Base-by-base conservation (phyloP, 352 stramenopile species). In the Phytophthora meadii region DNA sequence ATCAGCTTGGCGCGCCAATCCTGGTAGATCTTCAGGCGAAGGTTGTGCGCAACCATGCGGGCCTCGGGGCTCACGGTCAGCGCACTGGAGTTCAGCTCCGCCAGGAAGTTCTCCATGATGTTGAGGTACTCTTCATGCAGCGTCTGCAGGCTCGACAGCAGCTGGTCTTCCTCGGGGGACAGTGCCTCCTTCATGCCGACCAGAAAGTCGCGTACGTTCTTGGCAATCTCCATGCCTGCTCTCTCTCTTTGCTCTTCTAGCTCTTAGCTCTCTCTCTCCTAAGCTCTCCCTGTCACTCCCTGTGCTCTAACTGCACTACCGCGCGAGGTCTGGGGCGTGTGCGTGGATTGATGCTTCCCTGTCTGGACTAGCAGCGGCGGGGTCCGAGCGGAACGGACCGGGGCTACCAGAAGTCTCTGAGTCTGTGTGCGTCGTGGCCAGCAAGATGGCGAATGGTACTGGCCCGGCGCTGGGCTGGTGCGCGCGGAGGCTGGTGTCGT, bases 1-100 rank as follows among this genome's bases (percentile, higher is more conserved):
- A 88, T 90, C 39, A 92, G 74, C 47, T 79, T 79, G 14, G 84
- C 79, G 51, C 84, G 84, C 86, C 86, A 94, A 61, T 94, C 84
- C 65, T 93, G 84, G 68, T 94, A 94, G 57, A 94, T 92, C 60
- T 84, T 80, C 51, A 91, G 55, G 19, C 85, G 84, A 37, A 94
- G 65, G 52, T 94, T 73, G 69, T 94, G 84, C 17, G 80, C 85
- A 42, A 84, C 70, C n/a, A 91, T 74, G 44, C 86, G 83, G 34
- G 86, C 83, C 59, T 94, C 86, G 14, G 86, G 86, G 40, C 81
- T 89, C 79, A 91, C 87, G 32, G 65, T 88, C 57, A 94, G 63
- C 51, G 83, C 82, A 40, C 89, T 68, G 5, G 70, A 68, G 3
- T 68, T 78, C 27, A 90, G 73, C 66, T 90, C 63, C 30, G 65